Evolutionary conservation across 1,139 yeast genomes (phyloP), one percentile per base, ranked within the genome.

Genomic region (Torulaspora pretoriensis): DNA sequence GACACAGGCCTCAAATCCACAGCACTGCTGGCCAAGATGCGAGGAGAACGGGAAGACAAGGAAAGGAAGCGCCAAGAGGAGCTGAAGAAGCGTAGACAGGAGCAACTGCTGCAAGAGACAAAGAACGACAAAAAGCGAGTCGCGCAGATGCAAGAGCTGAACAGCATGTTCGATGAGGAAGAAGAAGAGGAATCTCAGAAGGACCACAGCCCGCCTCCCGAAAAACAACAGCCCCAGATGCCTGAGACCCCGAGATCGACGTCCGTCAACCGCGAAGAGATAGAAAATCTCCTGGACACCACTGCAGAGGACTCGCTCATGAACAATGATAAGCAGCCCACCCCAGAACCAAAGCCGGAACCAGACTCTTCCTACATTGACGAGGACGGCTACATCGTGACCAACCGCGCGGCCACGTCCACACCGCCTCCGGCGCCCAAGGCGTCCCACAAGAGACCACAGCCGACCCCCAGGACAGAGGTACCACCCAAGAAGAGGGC

Each of bases 301-400:
- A 63, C 68, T 1, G 61, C 59, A 0, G 67, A 63, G 19, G 67
- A 61, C 12, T 59, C 65, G 1, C 40, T 60, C 3, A 31, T 62
- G 45, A 35, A 34, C 27, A 44, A 35, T 23, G 34, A 38, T 27
- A 27, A 22, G 12, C 34, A 35, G 9, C 42, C 34, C 17, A 32
- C 45, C 8, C 41, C 46, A 8, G 45, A 38, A 5, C 39, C 46
- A 12, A 38, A 38, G 10, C 41, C 46, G 10, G 48, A 40, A 14
- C 45, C 51, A 17, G 42, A 44, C 3, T 42, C 52, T 0, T 50
- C 56, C 1, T 59, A 54, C 36, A 52, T 60, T 2, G 67, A 63
- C 40, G 61, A 60, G 10, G 67, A 63, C 27, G 67, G 67, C 6
- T 63, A 61, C 42, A 57, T 55, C 25, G 67, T 63, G 9, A 61